Conservation (phyloP, 768 basidiomycete species). For the Rhodotorula diobovata region DNA sequence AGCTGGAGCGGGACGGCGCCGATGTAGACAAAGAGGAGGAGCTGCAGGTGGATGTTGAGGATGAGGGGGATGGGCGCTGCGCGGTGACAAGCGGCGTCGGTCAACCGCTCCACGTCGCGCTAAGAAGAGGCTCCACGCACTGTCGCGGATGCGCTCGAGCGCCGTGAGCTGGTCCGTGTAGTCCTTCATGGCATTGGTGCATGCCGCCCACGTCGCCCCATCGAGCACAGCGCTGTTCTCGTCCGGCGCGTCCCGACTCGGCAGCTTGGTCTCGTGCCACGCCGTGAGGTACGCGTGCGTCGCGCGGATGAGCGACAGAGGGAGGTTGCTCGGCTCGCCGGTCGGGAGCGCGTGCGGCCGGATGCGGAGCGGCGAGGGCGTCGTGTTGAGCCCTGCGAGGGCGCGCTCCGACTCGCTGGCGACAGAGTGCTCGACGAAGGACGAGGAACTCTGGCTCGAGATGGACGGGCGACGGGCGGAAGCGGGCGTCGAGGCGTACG, state of each 20-base stretch:
- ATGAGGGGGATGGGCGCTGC: slow-evolving; percentile 37
- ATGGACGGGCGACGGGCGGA: slow-evolving; percentile 11
- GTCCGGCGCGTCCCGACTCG: slow-evolving; percentile 1
- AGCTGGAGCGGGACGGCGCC: slow-evolving; percentile 36
- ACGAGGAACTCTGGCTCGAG: slow-evolving; percentile 1
- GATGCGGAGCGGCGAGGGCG: slow-evolving; percentile 5
- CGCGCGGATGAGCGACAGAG: slow-evolving; percentile 30
- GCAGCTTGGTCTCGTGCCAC: slow-evolving; percentile 17
- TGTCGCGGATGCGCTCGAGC: slow-evolving; percentile 36
- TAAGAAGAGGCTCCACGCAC: not conserved
- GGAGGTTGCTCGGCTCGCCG: slow-evolving; percentile 33
- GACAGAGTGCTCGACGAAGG: slow-evolving; percentile 27
- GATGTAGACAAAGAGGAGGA: slow-evolving; percentile 37
- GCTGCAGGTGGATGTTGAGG: slow-evolving; percentile 36
- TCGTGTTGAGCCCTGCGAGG: slow-evolving; percentile 18
- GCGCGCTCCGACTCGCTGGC: slow-evolving; percentile 26
- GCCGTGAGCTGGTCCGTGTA: slow-evolving; percentile 31
- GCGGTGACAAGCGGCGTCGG: not conserved
- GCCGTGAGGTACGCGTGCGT: slow-evolving; percentile 22
- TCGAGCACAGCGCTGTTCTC: slow-evolving; percentile 13
- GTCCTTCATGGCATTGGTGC: slow-evolving; percentile 15
- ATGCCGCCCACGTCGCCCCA: slow-evolving; percentile 20
- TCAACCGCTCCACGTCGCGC: too few species aligned
- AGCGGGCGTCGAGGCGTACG: slow-evolving; percentile 8
- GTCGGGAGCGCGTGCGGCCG: slow-evolving; percentile 2